Percentiles rank a stretch among this genome's conserved stretches.
These are phyloP conservation scores for Boletus calvinii DNA, from an alignment of 1,284 basidiomycete species.

Conservation along the genomic window DNA sequence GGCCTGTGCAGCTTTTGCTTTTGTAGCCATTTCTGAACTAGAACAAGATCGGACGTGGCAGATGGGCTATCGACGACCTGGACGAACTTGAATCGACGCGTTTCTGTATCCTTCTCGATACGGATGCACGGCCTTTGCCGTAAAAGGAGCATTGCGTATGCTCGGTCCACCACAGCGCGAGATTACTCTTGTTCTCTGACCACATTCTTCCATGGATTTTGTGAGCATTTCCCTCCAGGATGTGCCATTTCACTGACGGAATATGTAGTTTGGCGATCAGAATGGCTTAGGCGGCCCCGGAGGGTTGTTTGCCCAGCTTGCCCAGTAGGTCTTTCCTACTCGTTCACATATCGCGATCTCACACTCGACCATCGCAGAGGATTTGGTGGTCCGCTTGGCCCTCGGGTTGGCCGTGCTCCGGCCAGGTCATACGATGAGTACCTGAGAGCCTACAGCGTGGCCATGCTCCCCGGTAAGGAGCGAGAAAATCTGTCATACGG, in stretches of 20 bases:
- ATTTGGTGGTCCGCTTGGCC: slow-evolving; percentile 50
- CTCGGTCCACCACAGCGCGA: slow-evolving; percentile 7
- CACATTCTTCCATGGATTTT: slow-evolving; percentile 53
- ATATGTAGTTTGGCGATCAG: slow-evolving; percentile 49
- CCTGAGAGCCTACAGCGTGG: slow-evolving; percentile 83
- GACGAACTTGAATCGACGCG: slow-evolving; percentile 22
- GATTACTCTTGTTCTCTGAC: slow-evolving; percentile 20
- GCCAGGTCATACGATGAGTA: slow-evolving; percentile 77
- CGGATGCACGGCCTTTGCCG: slow-evolving; percentile 32
- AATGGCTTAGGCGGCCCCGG: slow-evolving; percentile 50
- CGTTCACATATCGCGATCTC: slow-evolving; percentile 8
- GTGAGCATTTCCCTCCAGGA: slow-evolving; percentile 40
- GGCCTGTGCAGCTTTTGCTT: slow-evolving; percentile 35
- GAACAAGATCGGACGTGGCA: slow-evolving; percentile 12
- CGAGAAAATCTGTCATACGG: slow-evolving; percentile 90
- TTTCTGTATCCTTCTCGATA: slow-evolving; percentile 22
- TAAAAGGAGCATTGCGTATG: slow-evolving; percentile 31
- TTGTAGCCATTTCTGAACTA: slow-evolving; percentile 41
- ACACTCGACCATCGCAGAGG: slow-evolving; percentile 40
- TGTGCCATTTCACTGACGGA: slow-evolving; percentile 16
- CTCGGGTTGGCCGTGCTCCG: slow-evolving; percentile 47
- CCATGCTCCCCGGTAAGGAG: slow-evolving; percentile 80
- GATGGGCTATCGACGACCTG: slow-evolving; percentile 13
- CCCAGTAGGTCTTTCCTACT: slow-evolving; percentile 41
- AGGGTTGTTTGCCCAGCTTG: slow-evolving; percentile 59